Evolutionary conservation across 345 rosid species (phyloP).

Genomic region (Eucalyptus cladocalyx): DNA sequence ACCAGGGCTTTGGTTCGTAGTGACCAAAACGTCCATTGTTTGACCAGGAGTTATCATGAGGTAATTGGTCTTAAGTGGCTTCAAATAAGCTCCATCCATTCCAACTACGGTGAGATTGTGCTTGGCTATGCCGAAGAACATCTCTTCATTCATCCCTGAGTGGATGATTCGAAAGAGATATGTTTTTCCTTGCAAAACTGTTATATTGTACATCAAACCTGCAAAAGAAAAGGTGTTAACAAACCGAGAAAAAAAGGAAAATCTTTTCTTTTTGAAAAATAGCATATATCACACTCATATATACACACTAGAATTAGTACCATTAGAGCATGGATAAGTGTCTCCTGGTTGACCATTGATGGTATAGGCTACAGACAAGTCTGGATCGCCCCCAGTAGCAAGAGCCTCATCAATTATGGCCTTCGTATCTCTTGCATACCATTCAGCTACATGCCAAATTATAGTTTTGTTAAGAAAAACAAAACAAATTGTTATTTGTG

Average conservation of each 20-base stretch:
- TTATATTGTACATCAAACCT: background rate
- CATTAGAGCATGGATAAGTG: background rate
- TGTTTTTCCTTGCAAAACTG: background rate
- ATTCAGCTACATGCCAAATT: background rate
- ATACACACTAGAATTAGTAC: background rate
- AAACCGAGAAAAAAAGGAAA: too few species aligned
- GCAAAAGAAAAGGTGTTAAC: background rate
- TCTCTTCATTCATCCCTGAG: background rate
- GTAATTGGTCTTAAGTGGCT: background rate
- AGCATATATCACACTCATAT: background rate
- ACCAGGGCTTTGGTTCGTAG: background rate
- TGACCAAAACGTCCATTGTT: background rate
- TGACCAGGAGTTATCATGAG: background rate
- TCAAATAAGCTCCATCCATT: background rate
- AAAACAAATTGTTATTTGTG: background rate
- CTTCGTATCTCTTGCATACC: background rate
- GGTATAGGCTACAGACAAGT: background rate
- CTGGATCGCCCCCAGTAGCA: background rate
- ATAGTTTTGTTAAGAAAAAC: background rate
- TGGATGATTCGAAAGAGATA: background rate
- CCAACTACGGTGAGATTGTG: background rate
- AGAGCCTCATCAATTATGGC: background rate
- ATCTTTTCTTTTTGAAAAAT: background rate
- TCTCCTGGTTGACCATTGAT: background rate
- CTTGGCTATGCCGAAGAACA: background rate